Evolutionary conservation across 495 filamentous ascomycete species (phyloP), one percentile per base, ranked within the genome.

Genomic region (Penicillium bovifimosum): DNA sequence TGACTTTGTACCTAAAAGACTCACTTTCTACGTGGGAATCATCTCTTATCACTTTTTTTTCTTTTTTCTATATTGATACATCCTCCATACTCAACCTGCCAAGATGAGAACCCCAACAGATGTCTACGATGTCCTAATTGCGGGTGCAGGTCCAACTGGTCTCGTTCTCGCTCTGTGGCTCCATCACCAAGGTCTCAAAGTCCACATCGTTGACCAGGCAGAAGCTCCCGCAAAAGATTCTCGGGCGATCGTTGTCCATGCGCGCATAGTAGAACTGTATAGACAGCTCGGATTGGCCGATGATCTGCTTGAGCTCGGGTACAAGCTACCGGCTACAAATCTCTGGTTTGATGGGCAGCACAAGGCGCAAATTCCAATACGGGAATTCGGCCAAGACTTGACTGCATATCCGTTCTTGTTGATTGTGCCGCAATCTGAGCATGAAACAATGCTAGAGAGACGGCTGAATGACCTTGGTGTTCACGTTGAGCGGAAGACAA

Each of bases 231-330:
- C 59, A n/a, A 61, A 54, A 20, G 63, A 67, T 13, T 73, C 72
- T 0, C 68, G 69, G 8, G 71, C 71, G 5, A 54, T 70, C 0
- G 62, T 57, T 35, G 62, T 76, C 8, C 72, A 76, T 49, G 70
- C 71, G 5, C 70, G 73, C 9, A 74, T 71, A 10, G 52, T 77
- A 24, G 73, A 77, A 39, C 43, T 77, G 9, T 74, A 72, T 41
- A 65, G 63, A 14, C 69, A 70, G 41, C 59, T 75, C 2, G 66
- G 66, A 10, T 45, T 76, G 18, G 60, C 61, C 5, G 72, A 74
- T 13, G 62, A 63, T 10, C 36, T 73, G 13, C 29, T 68, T 10
- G 48, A 49, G n/a, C 47, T 45, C 13, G 68, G 69, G 13, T 66
- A 70, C 52, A 64, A 66, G 47, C 36, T 72, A 3, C 59, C 53